Evolutionary conservation across 371 early-diverging fungal genomes (phyloP).

Genomic region (Apophysomyces sp.): DNA sequence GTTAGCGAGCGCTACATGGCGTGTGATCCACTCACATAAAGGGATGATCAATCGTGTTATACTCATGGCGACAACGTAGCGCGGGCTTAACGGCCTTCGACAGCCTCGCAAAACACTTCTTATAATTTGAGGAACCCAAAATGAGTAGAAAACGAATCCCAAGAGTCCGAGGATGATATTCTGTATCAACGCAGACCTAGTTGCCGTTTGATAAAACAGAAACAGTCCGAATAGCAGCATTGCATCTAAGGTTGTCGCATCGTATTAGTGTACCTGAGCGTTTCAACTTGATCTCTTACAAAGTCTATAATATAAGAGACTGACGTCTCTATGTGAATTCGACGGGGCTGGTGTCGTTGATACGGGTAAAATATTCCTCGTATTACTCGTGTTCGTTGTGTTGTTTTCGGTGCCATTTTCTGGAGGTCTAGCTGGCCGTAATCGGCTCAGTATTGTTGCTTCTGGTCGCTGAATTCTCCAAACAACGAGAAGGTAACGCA

Average conservation of each 20-base stretch:
- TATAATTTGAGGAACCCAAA: conserved; percentile 82
- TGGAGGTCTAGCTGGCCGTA: conserved; percentile 24
- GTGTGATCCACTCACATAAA: conserved; percentile 40
- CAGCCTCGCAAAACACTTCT: conserved; percentile 67
- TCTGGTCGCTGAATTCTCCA: conserved; percentile 73
- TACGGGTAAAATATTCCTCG: background rate
- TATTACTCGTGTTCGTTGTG: conserved; percentile 9
- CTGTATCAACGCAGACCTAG: conserved; percentile 52
- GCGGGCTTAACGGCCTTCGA: conserved; percentile 55
- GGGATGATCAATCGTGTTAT: conserved; percentile 60
- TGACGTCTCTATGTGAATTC: conserved; percentile 36
- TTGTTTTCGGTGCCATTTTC: conserved; percentile 16
- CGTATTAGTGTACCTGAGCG: too few relatives aligned
- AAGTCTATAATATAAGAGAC: conserved; percentile 53
- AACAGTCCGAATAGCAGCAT: conserved; percentile 62
- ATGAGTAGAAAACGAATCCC: conserved; percentile 63
- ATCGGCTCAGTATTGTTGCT: conserved; percentile 3
- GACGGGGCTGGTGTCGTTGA: conserved; percentile 14
- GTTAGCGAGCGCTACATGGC: background rate
- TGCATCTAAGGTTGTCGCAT: conserved; percentile 43
- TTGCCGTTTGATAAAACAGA: conserved; percentile 64
- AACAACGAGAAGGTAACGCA: conserved; percentile 74
- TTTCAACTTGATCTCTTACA: conserved; percentile 34
- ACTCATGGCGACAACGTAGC: conserved; percentile 68
- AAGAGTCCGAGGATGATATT: conserved; percentile 46